These are phyloP conservation scores for Mucor circinelloides DNA, from an alignment of 371 early-diverging fungal genomes.

Conservation along the genomic window DNA sequence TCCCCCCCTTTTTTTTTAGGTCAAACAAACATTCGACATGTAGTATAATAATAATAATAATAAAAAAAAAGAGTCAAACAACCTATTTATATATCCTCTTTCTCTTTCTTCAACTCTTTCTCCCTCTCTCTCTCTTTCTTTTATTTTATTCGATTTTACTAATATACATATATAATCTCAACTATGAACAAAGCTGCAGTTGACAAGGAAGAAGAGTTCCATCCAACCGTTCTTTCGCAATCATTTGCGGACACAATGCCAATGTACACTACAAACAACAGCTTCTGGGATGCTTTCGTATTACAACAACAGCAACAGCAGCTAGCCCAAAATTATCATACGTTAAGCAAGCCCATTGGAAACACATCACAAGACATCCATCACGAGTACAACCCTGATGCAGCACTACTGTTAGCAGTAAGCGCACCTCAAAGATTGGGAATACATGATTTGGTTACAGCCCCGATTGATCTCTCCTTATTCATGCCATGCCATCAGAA, in stretches of 20 bases:
- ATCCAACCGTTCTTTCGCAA: conserved; percentile 18
- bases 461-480: conserved; percentile 23
- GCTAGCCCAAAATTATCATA: background rate
- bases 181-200: background rate
- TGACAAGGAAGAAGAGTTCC: conserved; percentile 1
- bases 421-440: conserved; percentile 24
- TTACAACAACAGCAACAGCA: background rate
- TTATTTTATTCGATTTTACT: background rate
- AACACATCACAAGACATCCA: conserved; percentile 24
- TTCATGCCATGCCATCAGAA: conserved; percentile 14
- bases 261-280: background rate
- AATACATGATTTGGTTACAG: conserved; percentile 23
- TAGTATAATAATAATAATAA: background rate
- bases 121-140: conserved; percentile 1
- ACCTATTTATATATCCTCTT: conserved; percentile 3
- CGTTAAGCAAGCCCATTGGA: conserved; percentile 27
- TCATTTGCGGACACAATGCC: conserved; percentile 4
- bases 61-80: background rate
- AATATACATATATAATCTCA: background rate
- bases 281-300: conserved; percentile 11
- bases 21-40: background rate
- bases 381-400: conserved; percentile 28
- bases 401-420: conserved; percentile 25
- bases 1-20: conserved; percentile 11
- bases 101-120: background rate